Evolutionary conservation across 768 basidiomycete species (phyloP).

Genomic region (Lyophyllum atratum): DNA sequence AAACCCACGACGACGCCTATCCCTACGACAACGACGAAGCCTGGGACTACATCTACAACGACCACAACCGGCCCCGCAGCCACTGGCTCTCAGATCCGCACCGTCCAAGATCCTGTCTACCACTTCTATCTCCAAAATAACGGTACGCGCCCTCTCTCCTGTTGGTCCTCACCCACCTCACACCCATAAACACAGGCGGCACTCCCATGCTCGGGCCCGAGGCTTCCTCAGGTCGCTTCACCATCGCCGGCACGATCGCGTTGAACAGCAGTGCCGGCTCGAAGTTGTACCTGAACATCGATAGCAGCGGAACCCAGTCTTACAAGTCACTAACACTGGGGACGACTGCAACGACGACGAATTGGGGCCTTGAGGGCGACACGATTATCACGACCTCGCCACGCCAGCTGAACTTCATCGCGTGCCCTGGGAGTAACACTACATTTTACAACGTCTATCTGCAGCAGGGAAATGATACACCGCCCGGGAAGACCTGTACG

Average conservation of each 20-base stretch:
- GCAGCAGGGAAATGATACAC: conserved; percentile 51
- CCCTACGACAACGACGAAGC: conserved; percentile 22
- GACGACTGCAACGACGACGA: conserved; percentile 46
- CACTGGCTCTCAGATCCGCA: conserved; percentile 52
- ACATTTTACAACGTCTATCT: conserved; percentile 49
- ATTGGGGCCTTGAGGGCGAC: conserved; percentile 61
- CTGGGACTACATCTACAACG: conserved; percentile 29
- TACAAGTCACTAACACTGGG: conserved; percentile 51
- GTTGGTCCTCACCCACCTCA: not conserved
- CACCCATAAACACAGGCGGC: conserved; percentile 35
- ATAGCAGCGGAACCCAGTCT: conserved; percentile 41
- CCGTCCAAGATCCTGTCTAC: conserved; percentile 52
- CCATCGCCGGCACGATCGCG: conserved; percentile 47
- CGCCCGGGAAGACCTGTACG: conserved; percentile 38
- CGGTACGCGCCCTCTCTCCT: conserved; percentile 28
- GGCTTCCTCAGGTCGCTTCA: conserved; percentile 50
- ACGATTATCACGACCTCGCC: conserved; percentile 57
- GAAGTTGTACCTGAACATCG: conserved; percentile 50
- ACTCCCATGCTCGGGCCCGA: conserved; percentile 54
- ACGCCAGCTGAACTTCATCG: conserved; percentile 56
- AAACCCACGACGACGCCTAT: conserved; percentile 26
- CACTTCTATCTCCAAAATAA: conserved; percentile 58
- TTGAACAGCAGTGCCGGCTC: conserved; percentile 42
- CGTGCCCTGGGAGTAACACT: conserved; percentile 44
- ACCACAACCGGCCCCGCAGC: conserved; percentile 35